Evolutionary conservation across 169 alveolate species (phyloP).

Genomic region (Plasmodium cynomolgi): DNA sequence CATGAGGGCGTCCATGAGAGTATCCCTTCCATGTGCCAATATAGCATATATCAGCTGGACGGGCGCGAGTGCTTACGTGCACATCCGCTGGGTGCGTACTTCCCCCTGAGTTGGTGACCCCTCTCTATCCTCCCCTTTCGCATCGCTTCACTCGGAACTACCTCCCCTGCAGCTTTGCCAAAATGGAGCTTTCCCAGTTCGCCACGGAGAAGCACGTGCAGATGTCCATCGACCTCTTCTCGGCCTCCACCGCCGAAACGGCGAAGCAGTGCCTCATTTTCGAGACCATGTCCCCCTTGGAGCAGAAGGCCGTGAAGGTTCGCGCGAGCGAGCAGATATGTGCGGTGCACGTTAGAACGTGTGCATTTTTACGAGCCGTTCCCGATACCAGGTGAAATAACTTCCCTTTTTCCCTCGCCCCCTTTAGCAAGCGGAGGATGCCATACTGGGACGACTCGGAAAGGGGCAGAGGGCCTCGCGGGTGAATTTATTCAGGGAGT

Average conservation of each 20-base stretch:
- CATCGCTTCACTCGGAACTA: neutral
- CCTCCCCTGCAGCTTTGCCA: conserved; percentile 85
- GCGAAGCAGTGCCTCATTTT: conserved; percentile 85
- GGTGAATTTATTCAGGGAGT: conserved; percentile 83
- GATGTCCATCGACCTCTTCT: conserved; percentile 91
- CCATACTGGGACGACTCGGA: conserved; percentile 84
- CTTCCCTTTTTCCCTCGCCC: conserved; percentile 2
- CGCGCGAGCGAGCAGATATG: neutral
- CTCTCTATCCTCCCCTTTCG: neutral
- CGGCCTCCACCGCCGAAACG: conserved; percentile 92
- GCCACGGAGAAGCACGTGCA: conserved; percentile 92
- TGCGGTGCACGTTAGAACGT: neutral
- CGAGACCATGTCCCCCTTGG: conserved; percentile 87
- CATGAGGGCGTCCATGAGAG: neutral
- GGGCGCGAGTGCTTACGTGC: neutral
- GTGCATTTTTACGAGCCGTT: neutral
- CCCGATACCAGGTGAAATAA: neutral
- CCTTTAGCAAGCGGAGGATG: conserved; percentile 87
- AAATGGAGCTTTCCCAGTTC: conserved; percentile 90
- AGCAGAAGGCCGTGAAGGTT: conserved; percentile 86
- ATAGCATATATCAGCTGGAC: neutral
- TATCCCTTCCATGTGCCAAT: neutral
- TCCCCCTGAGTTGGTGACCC: neutral
- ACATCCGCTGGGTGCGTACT: neutral
- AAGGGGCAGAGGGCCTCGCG: conserved; percentile 88